Percentiles rank a stretch among this genome's conserved stretches.
Conservation (phyloP, 2,329 filamentous ascomycete species). For the Monilinia polystroma region DNA sequence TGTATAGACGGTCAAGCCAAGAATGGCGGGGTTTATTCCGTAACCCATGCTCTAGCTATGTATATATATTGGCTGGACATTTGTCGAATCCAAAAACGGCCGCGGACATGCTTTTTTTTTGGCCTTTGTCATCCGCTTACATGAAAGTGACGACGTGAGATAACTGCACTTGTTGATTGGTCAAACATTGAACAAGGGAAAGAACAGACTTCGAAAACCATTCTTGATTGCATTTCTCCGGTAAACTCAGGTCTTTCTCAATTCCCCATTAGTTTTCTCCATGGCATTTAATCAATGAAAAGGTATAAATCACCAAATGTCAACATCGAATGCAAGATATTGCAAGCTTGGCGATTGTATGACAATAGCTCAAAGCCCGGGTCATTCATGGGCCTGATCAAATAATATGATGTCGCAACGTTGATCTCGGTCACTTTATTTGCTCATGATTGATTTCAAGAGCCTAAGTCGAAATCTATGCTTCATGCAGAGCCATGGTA, state of each 20-base stretch:
- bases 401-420: background rate
- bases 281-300: background rate
- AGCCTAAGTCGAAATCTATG: background rate
- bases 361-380: background rate
- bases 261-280: background rate
- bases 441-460: no score
- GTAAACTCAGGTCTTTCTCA: slow-evolving; percentile 4
- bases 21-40: background rate
- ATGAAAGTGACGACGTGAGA: background rate
- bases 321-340: background rate
- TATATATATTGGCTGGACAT: background rate
- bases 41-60: slow-evolving; percentile 4
- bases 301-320: background rate
- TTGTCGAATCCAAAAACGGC: background rate
- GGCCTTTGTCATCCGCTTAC: slow-evolving; percentile 9
- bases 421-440: background rate
- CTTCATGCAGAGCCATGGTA: background rate
- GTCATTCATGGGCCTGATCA: no score
- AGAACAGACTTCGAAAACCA: background rate
- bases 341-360: background rate
- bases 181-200: background rate
- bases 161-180: background rate
- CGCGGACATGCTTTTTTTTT: background rate
- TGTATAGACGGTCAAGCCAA: background rate
- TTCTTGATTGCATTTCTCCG: slow-evolving; percentile 4